Evolutionary conservation across 176 grass and related monocot species (phyloP), one percentile per base, ranked within the genome.

Genomic region (Oryza rufipogon): DNA sequence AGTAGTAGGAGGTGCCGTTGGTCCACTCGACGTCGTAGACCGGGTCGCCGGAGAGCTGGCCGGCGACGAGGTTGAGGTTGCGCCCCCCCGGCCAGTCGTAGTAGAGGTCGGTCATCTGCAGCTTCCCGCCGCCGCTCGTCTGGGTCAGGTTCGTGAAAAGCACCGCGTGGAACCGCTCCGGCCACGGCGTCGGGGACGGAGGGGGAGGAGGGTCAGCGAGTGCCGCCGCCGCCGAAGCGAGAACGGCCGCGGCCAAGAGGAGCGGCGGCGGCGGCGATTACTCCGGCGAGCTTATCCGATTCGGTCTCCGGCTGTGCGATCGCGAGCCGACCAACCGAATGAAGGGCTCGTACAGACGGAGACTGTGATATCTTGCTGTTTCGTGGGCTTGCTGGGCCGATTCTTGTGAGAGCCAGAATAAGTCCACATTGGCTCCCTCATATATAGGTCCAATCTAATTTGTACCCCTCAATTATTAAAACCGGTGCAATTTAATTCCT

Each of bases 1-100:
- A 94, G 82, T 68, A n/a, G 85, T 84, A 97, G 75, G 94, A 97
- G 79, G 94, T 94, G 73, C 87, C 85, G 83, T 97, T 97, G 76
- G 84, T 87, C 90, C 92, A 94, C 85, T 97, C 92, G 0, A 97
- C 92, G 85, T 97, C 94, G 85, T 90, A 85, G 34, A 79, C 74
- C 13, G 87, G 76, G 54, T 89, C 85, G 51, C 68, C 87, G 22
- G 84, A 60, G 45, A 93, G 94, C 80, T 91, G 94, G 19, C 25
- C 12, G 64, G 42, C 87, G 81, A 91, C 83, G 38, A 93, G 87
- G 78, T 97, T 97, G 0, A 97, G 91, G 73, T 97, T 97, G 54
- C 94, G 87, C 42, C 94, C 81, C 17, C 66, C 0, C 30, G 91
- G 86, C 91, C 91, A 96, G 81, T 97, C 94, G 91, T 93, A 97